Base-by-base conservation (phyloP, 2,329 filamentous ascomycete species). In the Aspergillus fumigatiaffinis region DNA sequence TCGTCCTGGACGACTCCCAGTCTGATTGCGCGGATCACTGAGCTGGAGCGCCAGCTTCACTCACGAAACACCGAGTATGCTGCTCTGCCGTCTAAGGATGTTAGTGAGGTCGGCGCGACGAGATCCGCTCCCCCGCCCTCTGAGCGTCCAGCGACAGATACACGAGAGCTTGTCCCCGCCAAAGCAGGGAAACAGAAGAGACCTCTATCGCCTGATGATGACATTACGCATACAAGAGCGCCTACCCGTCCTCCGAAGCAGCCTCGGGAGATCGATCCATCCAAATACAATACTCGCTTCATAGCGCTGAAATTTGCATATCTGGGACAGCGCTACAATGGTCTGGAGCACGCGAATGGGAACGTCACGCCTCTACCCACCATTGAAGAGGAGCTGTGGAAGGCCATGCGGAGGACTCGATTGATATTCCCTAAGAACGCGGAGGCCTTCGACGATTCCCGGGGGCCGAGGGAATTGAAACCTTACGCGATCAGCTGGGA, bases 271-370 rank as follows among this genome's bases (percentile, higher is more conserved):
- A 87, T 96, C 68, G 91, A 97, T 71, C 86, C 90, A 0, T 86
- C 86, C 14, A 89, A 86, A 69, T 96, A 97, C 73, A 83, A 85
- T 38, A 95, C 91, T 1, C 86, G 94, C 50, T 86, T 88, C 59
- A 89, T 99, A 61, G 94, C 93, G 7, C 79, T 99, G 58, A 97
- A 97, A 74, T 87, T 99, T 61, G 92, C 94, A 42, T 99, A 99
- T 72, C 78, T 97, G 38, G 94, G 94, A 50, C 90, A 91, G 71
- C 84, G 85, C 55, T 99, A 97, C 74, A 93, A 94, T 74, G 94
- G 94, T 1, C 95, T 92, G 72, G 94, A 99, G 78, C 90, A 93
- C 74, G 88, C 93, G 69, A 82, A 83, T 58, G 86, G 86, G 63
- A 88, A 89, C 59, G 77, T 73, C 1, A 88, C 86, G 4, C 84